Evolutionary conservation across 2,329 filamentous ascomycete genomes (phyloP), one percentile per base, ranked within the genome.

Genomic region (Trichoderma harzianum): DNA sequence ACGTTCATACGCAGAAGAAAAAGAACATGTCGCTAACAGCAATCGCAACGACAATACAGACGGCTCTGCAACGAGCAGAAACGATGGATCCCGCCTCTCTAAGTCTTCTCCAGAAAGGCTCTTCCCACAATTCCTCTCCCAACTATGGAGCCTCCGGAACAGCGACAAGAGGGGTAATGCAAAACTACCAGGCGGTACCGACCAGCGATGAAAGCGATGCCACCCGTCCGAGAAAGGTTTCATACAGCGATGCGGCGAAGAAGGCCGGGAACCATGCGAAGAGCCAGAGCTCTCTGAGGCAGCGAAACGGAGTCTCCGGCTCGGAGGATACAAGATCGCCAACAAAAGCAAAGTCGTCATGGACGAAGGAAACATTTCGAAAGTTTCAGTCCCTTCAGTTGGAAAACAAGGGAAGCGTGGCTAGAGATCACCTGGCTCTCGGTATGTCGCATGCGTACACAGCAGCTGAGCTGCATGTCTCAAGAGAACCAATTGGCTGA

Each of bases 391-490:
- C 88, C 6, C 86, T 96, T 66, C 93, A 95, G 83, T 82, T 96
- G 73, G 93, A 96, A 80, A 96, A 96, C 78, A 95, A 94, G 81
- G 93, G 93, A 51, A 93, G 91, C 78, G 93, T 95, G 51, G 93
- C 93, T 12, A 85, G 93, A 77, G 93, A 96, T 80, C 93, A 96
- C 82, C 83, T 96, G 70, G 93, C 93, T 26, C 83, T 96, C 63
- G 92, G 92, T 95, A 82, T 66, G 83, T 63, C 43, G 32, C 62
- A n/a, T 30, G 39, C 26, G 26, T 32, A 14, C 12, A 24, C 36
- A 18, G 39, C 55, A 32, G 36, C 28, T 51, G 66, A n/a, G 55
- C 36, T 53, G 66, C 66, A 62, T 69, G 57, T 69, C 66, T 53
- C 55, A n/a, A 57, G 26, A 14, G 21, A 34, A 39, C 57, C 66